Percentiles rank a stretch among this genome's conserved stretches.
These are phyloP conservation scores for Chrysoporthe cubensis DNA, from an alignment of 2,329 filamentous ascomycete species.

Conservation along the genomic window DNA sequence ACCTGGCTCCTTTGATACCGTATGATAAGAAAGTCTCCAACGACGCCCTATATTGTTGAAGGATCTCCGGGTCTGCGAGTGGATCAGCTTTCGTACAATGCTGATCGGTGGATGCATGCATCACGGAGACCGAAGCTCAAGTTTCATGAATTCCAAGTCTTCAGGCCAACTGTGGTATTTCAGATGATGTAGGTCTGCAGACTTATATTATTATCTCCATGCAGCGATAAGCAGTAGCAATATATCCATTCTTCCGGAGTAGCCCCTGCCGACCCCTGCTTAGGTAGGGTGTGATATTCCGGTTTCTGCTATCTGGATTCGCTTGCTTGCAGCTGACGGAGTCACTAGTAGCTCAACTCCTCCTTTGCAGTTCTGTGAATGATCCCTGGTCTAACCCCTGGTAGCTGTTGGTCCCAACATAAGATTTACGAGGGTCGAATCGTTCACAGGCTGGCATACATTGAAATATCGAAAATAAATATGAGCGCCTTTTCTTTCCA, in stretches of 20 bases:
- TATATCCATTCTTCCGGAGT: not conserved
- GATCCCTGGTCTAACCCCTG: not conserved
- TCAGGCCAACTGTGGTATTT: not conserved
- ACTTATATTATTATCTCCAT: not conserved
- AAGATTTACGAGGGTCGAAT: not conserved
- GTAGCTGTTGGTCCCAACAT: not conserved
- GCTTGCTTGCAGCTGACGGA: constrained; percentile 2
- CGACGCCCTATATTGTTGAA: not conserved
- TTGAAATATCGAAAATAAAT: not conserved
- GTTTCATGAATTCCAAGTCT: not conserved
- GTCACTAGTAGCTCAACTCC: not conserved
- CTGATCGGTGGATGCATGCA: not conserved
- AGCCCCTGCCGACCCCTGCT: not conserved
- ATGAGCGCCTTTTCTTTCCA: not conserved
- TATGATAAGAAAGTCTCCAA: not conserved
- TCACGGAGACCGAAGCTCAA: not conserved
- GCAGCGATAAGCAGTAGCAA: not conserved
- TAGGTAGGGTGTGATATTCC: not conserved
- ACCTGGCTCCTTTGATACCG: too few species aligned
- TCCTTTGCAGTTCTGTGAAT: not conserved
- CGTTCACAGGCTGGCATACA: not conserved
- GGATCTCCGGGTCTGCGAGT: not conserved
- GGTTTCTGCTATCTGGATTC: not conserved
- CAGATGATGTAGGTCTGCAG: not conserved
- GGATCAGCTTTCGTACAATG: not conserved